Evolutionary conservation across 352 stramenopile species (phyloP), one percentile per base, ranked within the genome.

Genomic region (Ophiocytium majus): DNA sequence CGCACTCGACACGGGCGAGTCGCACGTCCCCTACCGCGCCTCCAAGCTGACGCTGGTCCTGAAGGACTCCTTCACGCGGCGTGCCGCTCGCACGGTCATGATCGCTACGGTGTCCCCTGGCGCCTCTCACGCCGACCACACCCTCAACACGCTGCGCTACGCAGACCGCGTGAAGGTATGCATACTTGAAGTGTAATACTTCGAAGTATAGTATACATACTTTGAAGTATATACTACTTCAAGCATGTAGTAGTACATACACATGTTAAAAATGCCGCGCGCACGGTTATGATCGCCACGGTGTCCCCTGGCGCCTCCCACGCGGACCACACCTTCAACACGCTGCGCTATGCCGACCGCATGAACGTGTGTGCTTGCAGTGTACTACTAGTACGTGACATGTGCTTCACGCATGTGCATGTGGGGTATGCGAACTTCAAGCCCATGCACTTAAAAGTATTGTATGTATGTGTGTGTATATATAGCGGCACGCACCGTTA

Each of bases 31-130:
- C 0, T 99, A 98, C 88, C 93, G 97, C 82, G 96, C 95, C 19
- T 98, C 94, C 63, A 99, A 99, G 83, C 91, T 99, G 0, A 99
- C 96, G 0, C 92, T 98, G 87, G 96, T 99, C 79, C 89, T 99
- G 10, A 98, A 98, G 89, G 96, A 99, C 85, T 98, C 94, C 80
- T 99, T 99, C 91, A 93, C 91, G 34, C 93, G 95, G 32, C 96
- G 95, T 49, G 93, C 94, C 83, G 94, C 95, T 14, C 94, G 95
- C 75, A 98, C 96, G 5, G 96, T 98, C 14, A 99, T 99, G 96
- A 98, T 99, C 89, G 95, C 95, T 0, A 95, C 94, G 0, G 93
- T 99, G 0, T 98, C 94, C 0, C 97, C 97, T 0, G 96, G 93
- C 32, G 94, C 94, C 0, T 98, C 93, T 0, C 95, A 94, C 0